Percentiles rank a stretch among this genome's conserved stretches.
Evolutionary conservation across 352 stramenopile genomes (phyloP).

Genomic region (Aphanomyces stellatus): DNA sequence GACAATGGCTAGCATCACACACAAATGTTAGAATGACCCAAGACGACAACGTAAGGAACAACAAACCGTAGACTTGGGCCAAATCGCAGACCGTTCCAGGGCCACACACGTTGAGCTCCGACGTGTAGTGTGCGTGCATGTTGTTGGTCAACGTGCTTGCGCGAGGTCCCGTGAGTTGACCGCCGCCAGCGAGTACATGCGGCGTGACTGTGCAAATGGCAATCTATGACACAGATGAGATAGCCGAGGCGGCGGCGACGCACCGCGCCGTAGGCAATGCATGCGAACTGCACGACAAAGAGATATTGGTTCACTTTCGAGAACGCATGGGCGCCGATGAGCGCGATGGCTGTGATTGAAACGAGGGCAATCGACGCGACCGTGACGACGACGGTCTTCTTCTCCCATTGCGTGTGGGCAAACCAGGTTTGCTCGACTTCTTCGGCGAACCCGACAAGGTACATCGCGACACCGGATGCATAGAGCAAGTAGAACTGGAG

Average conservation of each 20-base stretch:
- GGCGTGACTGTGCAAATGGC: constrained; percentile 32
- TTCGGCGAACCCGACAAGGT: constrained; percentile 72
- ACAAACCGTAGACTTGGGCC: constrained; percentile 38
- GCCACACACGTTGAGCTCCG: constrained; percentile 31
- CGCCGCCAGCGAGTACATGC: constrained; percentile 36
- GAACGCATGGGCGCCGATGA: constrained; percentile 63
- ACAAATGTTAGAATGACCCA: constrained; percentile 10
- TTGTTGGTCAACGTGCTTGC: constrained; percentile 39
- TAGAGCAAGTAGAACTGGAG: constrained; percentile 87
- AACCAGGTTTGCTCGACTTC: constrained; percentile 51
- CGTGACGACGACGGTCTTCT: constrained; percentile 38
- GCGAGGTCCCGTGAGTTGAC: constrained; percentile 40
- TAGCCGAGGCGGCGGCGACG: constrained; percentile 16
- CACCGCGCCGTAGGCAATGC: constrained; percentile 45
- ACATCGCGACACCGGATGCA: constrained; percentile 59
- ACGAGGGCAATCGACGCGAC: constrained; percentile 39
- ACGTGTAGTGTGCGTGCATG: constrained; percentile 33
- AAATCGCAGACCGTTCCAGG: constrained; percentile 32
- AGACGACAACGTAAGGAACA: neutral
- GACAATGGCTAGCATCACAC: constrained; percentile 67
- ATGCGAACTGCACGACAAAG: constrained; percentile 55
- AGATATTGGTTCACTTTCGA: constrained; percentile 69
- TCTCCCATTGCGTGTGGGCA: constrained; percentile 27
- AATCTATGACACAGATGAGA: constrained; percentile 10
- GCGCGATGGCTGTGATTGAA: constrained; percentile 39